Evolutionary conservation across 1,284 basidiomycete genomes (phyloP).

Genomic region (Ustilago vetiveriae): DNA sequence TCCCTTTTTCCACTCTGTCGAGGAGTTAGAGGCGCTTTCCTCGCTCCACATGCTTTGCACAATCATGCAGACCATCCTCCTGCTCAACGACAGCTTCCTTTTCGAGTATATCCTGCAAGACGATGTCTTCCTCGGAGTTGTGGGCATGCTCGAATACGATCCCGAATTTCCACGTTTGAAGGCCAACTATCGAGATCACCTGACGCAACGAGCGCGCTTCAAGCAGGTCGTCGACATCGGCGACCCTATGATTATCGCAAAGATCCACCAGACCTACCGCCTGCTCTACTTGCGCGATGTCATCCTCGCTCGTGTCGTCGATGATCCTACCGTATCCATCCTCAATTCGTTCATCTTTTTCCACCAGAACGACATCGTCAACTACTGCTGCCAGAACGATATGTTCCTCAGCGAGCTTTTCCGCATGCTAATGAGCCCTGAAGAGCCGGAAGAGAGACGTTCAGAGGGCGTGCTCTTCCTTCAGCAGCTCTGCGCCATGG

Average conservation of each 20-base stretch:
- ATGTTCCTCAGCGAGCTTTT: slow-evolving; percentile 82
- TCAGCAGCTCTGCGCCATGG: slow-evolving; percentile 92
- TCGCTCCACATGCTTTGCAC: slow-evolving; percentile 89
- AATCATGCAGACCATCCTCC: slow-evolving; percentile 92
- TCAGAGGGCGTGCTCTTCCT: slow-evolving; percentile 74
- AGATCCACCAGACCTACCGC: slow-evolving; percentile 95
- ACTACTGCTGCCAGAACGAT: slow-evolving; percentile 82
- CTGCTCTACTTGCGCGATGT: slow-evolving; percentile 98
- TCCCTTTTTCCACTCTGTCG: slow-evolving; percentile 83
- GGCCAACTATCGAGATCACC: slow-evolving; percentile 93
- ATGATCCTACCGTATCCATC: slow-evolving; percentile 96
- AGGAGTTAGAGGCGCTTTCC: slow-evolving; percentile 87
- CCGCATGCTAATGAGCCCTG: slow-evolving; percentile 68
- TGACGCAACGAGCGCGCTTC: slow-evolving; percentile 81
- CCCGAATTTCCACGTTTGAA: slow-evolving; percentile 95
- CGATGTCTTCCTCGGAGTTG: slow-evolving; percentile 88
- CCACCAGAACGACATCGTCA: slow-evolving; percentile 98
- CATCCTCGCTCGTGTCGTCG: slow-evolving; percentile 89
- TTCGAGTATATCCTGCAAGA: slow-evolving; percentile 96
- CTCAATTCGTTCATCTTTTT: slow-evolving; percentile 97
- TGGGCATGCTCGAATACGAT: slow-evolving; percentile 98
- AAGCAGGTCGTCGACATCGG: slow-evolving; percentile 64
- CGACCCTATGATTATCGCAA: slow-evolving; percentile 60
- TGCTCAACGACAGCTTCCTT: slow-evolving; percentile 92
- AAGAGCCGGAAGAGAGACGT: slow-evolving; percentile 43